Percentiles rank a stretch among this genome's conserved stretches.
These are phyloP conservation scores for Euphrasia confusa DNA, from an alignment of 257 asterid genomes.

Conservation along the genomic window DNA sequence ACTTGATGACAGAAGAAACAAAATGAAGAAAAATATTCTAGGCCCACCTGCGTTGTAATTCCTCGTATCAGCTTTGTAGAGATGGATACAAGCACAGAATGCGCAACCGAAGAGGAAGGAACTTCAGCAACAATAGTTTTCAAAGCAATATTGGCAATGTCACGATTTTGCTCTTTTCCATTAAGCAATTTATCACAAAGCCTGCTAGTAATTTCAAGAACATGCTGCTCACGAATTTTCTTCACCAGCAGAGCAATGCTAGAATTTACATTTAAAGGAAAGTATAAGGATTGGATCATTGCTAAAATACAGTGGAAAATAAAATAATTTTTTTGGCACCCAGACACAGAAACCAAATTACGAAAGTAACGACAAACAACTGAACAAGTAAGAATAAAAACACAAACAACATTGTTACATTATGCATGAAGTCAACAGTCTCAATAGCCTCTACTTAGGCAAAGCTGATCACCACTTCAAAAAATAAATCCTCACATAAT, in stretches of 20 bases:
- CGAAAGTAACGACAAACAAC: conserved; percentile 23
- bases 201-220: conserved; percentile 78
- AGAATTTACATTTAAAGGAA: conserved; percentile 24
- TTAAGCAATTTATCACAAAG: conserved; percentile 95
- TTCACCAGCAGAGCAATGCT: conserved; percentile 90
- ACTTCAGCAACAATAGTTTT: conserved; percentile 97
- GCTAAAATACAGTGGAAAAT: conserved; percentile 1
- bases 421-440: conserved; percentile 26
- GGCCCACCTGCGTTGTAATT: conserved; percentile 65
- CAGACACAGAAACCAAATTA: conserved; percentile 18
- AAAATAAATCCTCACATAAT: conserved; percentile 28
- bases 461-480: background rate
- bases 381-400: conserved; percentile 21
- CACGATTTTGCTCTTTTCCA: conserved; percentile 89
- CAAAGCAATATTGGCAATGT: conserved; percentile 96
- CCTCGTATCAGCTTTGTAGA: conserved; percentile 88
- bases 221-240: conserved; percentile 77
- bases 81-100: conserved; percentile 62
- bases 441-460: conserved; percentile 28
- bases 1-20: conserved; percentile 17
- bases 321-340: conserved; percentile 14
- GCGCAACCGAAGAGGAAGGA: conserved; percentile 68
- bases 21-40: conserved; percentile 12
- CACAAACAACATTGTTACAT: conserved; percentile 25
- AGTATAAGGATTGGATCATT: conserved; percentile 11